Conservation (phyloP, 371 early-diverging fungal genomes). For the Encephalitozoon hellem region DNA sequence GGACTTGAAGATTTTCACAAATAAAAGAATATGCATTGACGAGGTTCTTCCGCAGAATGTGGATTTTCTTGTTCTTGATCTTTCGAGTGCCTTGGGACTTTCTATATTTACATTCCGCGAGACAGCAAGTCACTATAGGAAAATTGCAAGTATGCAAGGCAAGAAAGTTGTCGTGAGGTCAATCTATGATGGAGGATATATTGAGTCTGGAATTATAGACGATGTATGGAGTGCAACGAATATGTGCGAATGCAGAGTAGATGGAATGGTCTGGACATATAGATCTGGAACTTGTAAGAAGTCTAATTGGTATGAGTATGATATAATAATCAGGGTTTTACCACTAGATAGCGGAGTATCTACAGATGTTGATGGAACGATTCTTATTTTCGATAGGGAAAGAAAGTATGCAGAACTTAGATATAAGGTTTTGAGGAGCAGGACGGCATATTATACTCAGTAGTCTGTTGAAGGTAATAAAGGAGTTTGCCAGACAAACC, state of each 20-base stretch:
- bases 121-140: constrained; percentile 4
- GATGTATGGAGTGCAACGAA: constrained; percentile 23
- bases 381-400: constrained; percentile 18
- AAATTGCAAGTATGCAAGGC: background rate
- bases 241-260: background rate
- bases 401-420: constrained; percentile 12
- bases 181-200: background rate
- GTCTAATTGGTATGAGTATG: constrained; percentile 41
- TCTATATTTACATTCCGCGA: constrained; percentile 29
- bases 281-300: constrained; percentile 32
- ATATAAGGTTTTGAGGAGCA: constrained; percentile 30
- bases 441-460: constrained; percentile 12
- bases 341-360: constrained; percentile 38
- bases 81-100: background rate
- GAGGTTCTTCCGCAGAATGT: constrained; percentile 35
- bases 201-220: constrained; percentile 9
- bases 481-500: background rate
- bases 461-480: background rate
- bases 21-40: constrained; percentile 22
- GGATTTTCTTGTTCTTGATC: constrained; percentile 43
- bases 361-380: constrained; percentile 38
- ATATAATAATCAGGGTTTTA: constrained; percentile 35
- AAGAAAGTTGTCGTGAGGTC: background rate
- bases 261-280: constrained; percentile 20
- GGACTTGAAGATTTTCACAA: constrained; percentile 10